phyloP scores from a whole-genome alignment of 2,329 filamentous ascomycete genomes.

The Fusarium continuum region DNA sequence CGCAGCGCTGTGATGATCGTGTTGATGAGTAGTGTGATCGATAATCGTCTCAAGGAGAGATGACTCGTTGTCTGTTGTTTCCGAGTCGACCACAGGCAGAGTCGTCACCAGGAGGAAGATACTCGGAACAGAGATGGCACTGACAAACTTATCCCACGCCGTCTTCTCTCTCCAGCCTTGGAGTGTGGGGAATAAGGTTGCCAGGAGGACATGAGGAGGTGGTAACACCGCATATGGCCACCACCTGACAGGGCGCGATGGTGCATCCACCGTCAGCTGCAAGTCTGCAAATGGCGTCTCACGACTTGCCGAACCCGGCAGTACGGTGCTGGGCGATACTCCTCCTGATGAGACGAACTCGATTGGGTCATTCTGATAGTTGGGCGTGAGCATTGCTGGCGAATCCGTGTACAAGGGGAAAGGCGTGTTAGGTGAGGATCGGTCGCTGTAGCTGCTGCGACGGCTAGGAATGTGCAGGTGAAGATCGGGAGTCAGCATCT shows the following conservation, averaged over 20 bases:
- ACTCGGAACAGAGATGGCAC: conserved; percentile 84
- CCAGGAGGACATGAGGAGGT: conserved; percentile 73
- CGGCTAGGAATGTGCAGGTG: conserved; percentile 60
- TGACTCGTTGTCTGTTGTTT: conserved; percentile 58
- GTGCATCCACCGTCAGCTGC: conserved; percentile 50
- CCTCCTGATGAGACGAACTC: conserved; percentile 61
- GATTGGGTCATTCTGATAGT: conserved; percentile 53
- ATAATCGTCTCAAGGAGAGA: conserved; percentile 41
- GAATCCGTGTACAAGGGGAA: conserved; percentile 76
- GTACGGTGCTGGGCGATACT: conserved; percentile 57
- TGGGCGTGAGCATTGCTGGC: conserved; percentile 56
- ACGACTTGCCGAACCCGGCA: conserved; percentile 49
- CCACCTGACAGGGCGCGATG: conserved; percentile 67
- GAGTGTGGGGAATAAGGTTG: conserved; percentile 87
- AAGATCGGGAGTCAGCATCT: conserved; percentile 43
- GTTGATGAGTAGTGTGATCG: conserved; percentile 43
- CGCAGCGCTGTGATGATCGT: conserved; percentile 44
- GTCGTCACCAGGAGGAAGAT: conserved; percentile 92
- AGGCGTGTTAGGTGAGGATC: conserved; percentile 64
- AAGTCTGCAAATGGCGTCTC: conserved; percentile 60
- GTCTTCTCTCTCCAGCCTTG: conserved; percentile 82
- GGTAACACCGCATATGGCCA: conserved; percentile 84
- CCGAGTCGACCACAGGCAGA: conserved; percentile 85
- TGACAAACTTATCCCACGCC: conserved; percentile 85
- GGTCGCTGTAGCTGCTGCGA: conserved; percentile 53